Evolutionary conservation across 768 basidiomycete species (phyloP), one percentile per base, ranked within the genome.

Genomic region (Erythrobasidium yunnanense): DNA sequence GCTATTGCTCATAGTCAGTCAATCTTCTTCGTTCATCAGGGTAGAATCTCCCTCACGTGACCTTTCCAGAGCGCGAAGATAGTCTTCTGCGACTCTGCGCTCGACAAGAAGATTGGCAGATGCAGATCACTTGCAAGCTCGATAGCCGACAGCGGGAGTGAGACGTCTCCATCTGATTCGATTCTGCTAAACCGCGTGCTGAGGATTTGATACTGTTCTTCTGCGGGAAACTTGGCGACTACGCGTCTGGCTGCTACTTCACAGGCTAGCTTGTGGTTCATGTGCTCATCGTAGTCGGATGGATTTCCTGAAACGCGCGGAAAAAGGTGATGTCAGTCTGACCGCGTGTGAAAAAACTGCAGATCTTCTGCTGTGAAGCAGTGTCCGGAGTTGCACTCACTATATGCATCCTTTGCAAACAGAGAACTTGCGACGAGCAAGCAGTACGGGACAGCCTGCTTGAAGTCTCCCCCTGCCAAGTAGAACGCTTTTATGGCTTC

Each of bases 1-100:
- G 60, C 60, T 63, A 46, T 15, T 17, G 60, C 33, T 11, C 5
- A 47, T 8, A 3, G 2, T 55, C 54, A 55, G 54, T 34, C 13
- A 25, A 32, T 34, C 4, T 15, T n/a, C n/a, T n/a, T 11, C 38
- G n/a, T 42, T 7, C 15, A 55, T 34, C 15, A 55, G 13, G 6
- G 18, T 18, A 6, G 29, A 20, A 17, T 32, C 7, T 11, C 11
- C 56, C 42, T 30, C 23, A 57, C 55, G 47, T 58, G 66, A 23
- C 71, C 71, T 7, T 69, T 66, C 71, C 73, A 74, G 0, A 74
- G 56, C 0, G 73, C 73, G 27, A 74, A 74, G 22, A 70, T 54
- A 32, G 63, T 69, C 4, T 72, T 60, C 38, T 74, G 73, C 1
- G 73, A 62, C 50, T 71, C 70, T 60, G 63, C 69, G 8, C 68